A percentile compares a stretch with the other conserved stretches of the same genome.
Conservation (phyloP, 2,329 filamentous ascomycete species). For the Diaporthe helianthi region DNA sequence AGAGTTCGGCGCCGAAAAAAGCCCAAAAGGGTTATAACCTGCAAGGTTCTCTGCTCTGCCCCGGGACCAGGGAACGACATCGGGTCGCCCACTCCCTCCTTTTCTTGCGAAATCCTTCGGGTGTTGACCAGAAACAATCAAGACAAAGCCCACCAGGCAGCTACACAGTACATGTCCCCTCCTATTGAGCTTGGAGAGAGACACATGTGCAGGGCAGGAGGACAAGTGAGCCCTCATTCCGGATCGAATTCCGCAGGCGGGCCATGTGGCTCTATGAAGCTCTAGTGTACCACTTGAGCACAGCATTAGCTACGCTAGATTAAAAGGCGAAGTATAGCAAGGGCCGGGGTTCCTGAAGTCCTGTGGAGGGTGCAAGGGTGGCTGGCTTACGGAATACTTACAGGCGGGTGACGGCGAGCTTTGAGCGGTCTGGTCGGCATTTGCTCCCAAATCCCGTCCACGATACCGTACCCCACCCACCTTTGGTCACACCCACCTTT, state of each 20-base stretch:
- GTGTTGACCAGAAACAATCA: background rate
- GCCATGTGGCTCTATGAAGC: too few relatives aligned
- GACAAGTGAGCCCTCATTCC: background rate
- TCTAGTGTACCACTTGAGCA: too few relatives aligned
- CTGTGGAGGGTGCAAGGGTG: too few relatives aligned
- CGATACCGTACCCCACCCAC: too few relatives aligned
- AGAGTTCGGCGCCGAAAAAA: conserved; percentile 10
- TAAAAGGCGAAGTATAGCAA: background rate
- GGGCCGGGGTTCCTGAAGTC: background rate
- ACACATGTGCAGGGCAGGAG: too few relatives aligned
- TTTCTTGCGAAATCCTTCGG: background rate
- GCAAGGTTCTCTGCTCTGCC: too few relatives aligned
- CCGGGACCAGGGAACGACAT: conserved; percentile 8
- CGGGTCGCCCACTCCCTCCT: conserved; percentile 18
- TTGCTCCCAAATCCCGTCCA: too few relatives aligned
- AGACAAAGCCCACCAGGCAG: background rate
- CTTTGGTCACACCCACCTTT: too few relatives aligned
- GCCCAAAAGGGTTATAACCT: background rate
- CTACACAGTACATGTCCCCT: background rate
- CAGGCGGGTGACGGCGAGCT: too few relatives aligned
- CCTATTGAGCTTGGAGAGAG: background rate
- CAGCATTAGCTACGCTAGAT: background rate
- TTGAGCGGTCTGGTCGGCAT: too few relatives aligned
- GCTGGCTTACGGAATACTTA: too few relatives aligned
- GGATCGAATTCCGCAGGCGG: conserved; percentile 12